phyloP scores from a whole-genome alignment of 257 asterid genomes.

The Vinca minor region DNA sequence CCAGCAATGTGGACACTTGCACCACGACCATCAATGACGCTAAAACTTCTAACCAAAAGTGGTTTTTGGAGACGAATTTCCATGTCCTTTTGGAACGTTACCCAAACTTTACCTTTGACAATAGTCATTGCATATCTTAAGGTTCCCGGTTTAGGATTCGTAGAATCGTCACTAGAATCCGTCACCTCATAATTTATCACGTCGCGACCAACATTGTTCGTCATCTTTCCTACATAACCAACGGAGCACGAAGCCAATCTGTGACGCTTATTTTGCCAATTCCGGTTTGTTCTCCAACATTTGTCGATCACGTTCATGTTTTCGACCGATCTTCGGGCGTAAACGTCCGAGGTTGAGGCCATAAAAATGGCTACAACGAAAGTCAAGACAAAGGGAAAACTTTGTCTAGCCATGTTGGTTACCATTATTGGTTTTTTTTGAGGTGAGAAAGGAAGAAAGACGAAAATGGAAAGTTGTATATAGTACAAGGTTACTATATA shows the following conservation, averaged over 20 bases:
- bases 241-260: constrained; percentile 62
- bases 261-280: constrained; percentile 48
- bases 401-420: constrained; percentile 5
- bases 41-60: constrained; percentile 59
- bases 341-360: neutral
- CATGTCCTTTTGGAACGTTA: constrained; percentile 65
- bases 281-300: constrained; percentile 56
- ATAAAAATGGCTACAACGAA: neutral
- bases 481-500: constrained; percentile 6
- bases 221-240: constrained; percentile 70
- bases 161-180: constrained; percentile 51
- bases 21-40: constrained; percentile 77
- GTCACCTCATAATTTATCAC: constrained; percentile 39
- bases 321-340: constrained; percentile 16
- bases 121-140: constrained; percentile 54
- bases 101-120: constrained; percentile 60
- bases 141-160: constrained; percentile 59
- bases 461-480: constrained; percentile 2
- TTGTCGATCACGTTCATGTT: constrained; percentile 52
- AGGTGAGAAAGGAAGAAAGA: neutral
- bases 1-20: constrained; percentile 46
- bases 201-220: constrained; percentile 37
- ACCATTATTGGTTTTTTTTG: neutral
- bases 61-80: constrained; percentile 46
- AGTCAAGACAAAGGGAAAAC: neutral